Evolutionary conservation across 106 monocot genomes (phyloP), one percentile per base, ranked within the genome.

Genomic region (Xerophyta viscosa): DNA sequence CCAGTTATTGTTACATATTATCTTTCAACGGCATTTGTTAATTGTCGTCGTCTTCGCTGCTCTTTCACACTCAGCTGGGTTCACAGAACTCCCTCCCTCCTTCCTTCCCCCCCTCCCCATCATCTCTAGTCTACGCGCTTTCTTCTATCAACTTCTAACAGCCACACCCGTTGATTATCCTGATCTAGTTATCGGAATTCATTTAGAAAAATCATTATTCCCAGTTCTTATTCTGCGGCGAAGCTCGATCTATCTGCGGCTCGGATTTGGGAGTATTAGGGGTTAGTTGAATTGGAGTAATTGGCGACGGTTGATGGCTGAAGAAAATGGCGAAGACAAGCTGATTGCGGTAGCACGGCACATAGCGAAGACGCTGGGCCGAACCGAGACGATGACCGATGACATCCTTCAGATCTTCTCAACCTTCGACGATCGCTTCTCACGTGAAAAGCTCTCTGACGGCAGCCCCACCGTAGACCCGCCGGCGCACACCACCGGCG

Each of bases 371-470:
- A 75, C 80, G 36, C 65, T 93, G 3, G 93, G 93, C 25, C 72
- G 77, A 19, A 77, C 80, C 5, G 80, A 75, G 24, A 80, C 87
- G 68, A 93, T 93, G 84, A 59, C 83, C 8, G 88, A 88, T 56
- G 93, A 88, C 69, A 88, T 88, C 54, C 52, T 87, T 37, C 68
- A 80, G 58, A 71, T 84, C 30, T 93, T 88, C 71, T 84, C 88
- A 61, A 68, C 60, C 88, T 88, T 77, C 68, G 94, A 88, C 65
- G 62, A 62, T 27, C 84, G 87, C 27, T 67, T 94, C 64, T 81
- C 87, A 58, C 71, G 74, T 55, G 87, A 87, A 57, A 93, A 87
- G 53, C 71, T 83, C 58, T 61, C 72, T 45, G 72, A 54, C 12
- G 45, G 24, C 48, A 61, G 50, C 21, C 37, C 10, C 0, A 6